Conservation (phyloP, 2,329 filamentous ascomycete genomes). For the Monosporascus sp. region DNA sequence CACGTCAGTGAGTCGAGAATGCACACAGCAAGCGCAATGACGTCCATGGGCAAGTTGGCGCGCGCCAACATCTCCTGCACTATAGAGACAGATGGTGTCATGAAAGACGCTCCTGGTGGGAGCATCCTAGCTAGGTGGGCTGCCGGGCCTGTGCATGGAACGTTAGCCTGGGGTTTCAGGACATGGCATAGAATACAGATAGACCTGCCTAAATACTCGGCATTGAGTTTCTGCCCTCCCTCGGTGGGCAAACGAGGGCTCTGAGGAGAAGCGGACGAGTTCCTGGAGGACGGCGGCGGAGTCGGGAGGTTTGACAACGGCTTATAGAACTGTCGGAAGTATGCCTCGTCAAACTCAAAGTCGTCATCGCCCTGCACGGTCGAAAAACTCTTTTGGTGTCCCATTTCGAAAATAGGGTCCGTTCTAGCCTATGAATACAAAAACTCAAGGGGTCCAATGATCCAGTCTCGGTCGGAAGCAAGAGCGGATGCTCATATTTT, state of each 20-base stretch:
- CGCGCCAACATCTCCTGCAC: constrained; percentile 57
- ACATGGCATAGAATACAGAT: neutral
- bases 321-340: constrained; percentile 56
- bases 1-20: constrained; percentile 60
- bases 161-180: constrained; percentile 10
- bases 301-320: constrained; percentile 64
- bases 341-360: constrained; percentile 45
- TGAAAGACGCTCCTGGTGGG: constrained; percentile 56
- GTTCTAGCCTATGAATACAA: neutral
- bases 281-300: constrained; percentile 52
- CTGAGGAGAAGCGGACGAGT: constrained; percentile 35
- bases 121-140: constrained; percentile 63
- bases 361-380: constrained; percentile 34
- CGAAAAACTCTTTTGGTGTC: constrained; percentile 29
- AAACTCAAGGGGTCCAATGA: constrained; percentile 18
- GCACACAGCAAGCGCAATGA: constrained; percentile 59
- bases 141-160: constrained; percentile 48
- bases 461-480: constrained; percentile 9
- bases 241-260: constrained; percentile 38
- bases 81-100: constrained; percentile 50
- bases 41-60: constrained; percentile 54
- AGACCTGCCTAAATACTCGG: constrained; percentile 35
- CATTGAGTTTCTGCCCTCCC: constrained; percentile 39
- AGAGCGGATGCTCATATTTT: constrained; percentile 21
- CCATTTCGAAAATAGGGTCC: constrained; percentile 20